phyloP scores from a whole-genome alignment of 345 rosid species.

The Citrus hindsii region DNA sequence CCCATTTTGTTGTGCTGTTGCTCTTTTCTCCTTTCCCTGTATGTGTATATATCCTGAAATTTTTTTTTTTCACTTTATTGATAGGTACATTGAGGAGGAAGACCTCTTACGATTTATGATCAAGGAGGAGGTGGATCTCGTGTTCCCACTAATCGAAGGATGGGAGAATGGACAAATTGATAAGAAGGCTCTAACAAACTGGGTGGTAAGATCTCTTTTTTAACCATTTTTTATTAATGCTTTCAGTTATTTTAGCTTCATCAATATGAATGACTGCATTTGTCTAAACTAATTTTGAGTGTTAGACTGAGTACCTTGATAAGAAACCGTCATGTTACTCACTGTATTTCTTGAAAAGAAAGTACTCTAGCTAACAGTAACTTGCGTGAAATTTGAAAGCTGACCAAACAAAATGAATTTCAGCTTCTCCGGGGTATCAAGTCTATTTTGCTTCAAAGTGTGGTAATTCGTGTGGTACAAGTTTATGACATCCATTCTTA shows the following conservation, averaged over 20 bases:
- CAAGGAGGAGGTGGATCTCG: constrained; percentile 81
- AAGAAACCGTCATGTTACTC: not conserved
- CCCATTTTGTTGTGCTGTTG: not conserved
- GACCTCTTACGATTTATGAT: constrained; percentile 83
- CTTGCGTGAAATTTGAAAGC: not conserved
- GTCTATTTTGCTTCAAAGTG: not conserved
- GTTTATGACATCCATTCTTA: not conserved
- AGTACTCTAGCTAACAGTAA: too few relatives aligned
- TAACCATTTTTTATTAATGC: not conserved
- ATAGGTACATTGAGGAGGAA: constrained; percentile 67
- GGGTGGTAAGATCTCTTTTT: constrained; percentile 57
- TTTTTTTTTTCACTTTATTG: constrained; percentile 1
- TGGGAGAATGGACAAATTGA: constrained; percentile 50
- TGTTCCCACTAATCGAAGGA: constrained; percentile 64
- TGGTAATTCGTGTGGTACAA: not conserved
- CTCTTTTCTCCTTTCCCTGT: not conserved
- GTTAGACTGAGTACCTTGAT: not conserved
- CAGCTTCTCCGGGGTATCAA: not conserved
- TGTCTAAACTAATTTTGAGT: not conserved
- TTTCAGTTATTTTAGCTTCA: not conserved
- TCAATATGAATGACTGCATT: not conserved
- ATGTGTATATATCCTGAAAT: not conserved
- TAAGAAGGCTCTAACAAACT: constrained; percentile 57
- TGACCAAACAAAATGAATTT: not conserved
- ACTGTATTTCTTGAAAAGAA: too few relatives aligned